These are phyloP conservation scores for Gynandropsis gynandra DNA, from an alignment of 345 rosid species.

Conservation along the genomic window DNA sequence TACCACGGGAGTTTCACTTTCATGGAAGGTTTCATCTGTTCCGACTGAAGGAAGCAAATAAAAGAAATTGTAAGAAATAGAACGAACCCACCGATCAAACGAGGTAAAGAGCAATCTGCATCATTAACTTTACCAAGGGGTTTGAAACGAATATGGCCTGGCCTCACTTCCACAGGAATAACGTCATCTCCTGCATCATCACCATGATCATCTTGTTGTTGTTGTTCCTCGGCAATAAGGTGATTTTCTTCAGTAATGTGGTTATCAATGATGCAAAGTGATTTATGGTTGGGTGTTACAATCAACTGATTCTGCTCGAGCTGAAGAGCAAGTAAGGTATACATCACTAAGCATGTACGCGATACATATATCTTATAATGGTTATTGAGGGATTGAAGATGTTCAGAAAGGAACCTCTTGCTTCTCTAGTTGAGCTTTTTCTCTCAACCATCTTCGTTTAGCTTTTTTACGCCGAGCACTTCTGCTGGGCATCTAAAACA, in stretches of 20 bases:
- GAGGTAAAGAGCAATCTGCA: not conserved
- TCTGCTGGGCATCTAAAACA: conserved; percentile 65
- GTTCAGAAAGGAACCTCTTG: conserved; percentile 44
- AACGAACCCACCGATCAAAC: conserved; percentile 4
- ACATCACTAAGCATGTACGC: conserved; percentile 2
- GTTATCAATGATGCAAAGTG: conserved; percentile 28
- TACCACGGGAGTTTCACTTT: conserved; percentile 50
- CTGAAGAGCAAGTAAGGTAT: conserved; percentile 17
- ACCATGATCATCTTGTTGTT: conserved; percentile 20
- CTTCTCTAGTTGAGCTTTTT: conserved; percentile 49
- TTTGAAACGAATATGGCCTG: conserved; percentile 91
- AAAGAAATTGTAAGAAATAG: conserved; percentile 17
- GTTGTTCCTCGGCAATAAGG: conserved; percentile 23
- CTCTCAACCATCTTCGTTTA: conserved; percentile 71
- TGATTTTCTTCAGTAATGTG: conserved; percentile 28
- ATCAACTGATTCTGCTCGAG: conserved; percentile 32
- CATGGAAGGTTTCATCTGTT: conserved; percentile 34
- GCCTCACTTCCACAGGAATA: conserved; percentile 71
- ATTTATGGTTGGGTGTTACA: conserved; percentile 31
- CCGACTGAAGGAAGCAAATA: conserved; percentile 32
- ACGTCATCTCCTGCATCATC: conserved; percentile 38
- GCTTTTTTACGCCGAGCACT: conserved; percentile 92
- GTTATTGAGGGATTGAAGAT: conserved; percentile 5
- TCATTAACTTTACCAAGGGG: conserved; percentile 37
- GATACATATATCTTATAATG: conserved; percentile 18